Evolutionary conservation across 176 grass and related monocot species (phyloP), one percentile per base, ranked within the genome.

Genomic region (Musa schizocarpa): DNA sequence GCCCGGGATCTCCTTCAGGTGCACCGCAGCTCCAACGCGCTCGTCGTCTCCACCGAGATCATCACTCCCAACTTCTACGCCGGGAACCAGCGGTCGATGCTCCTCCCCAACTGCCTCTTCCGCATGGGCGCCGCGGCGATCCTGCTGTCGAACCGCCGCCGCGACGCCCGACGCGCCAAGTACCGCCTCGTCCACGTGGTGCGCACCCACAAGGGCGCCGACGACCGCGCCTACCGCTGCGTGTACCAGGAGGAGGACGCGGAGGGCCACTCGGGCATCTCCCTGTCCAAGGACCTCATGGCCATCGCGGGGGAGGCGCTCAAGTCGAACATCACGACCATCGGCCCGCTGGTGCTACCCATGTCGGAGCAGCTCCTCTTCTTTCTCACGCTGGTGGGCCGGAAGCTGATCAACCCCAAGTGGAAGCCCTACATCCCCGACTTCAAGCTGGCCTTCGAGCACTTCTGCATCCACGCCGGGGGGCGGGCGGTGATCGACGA

Each of bases 401-500:
- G 75, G 12, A 64, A 65, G 58, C 20, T 77, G 17, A 65, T 77
- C 61, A 65, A 77, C 48, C 49, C 48, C 57, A 65, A 65, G 21
- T 77, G 75, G 75, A 77, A 77, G 49, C 75, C 75, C 20, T 77
- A 77, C 61, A 77, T 77, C 61, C 75, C 75, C 0, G 75, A 77
- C 61, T 77, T 77, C 75, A 77, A 77, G 49, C 75, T 14, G 58
- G 94, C 94, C 50, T 98, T 98, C 82, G 94, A 98, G 71, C 94
- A 98, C 83, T 98, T 98, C 82, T 98, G 94, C 88, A 91, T 98
- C 73, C 94, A 98, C 78, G 94, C 94, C 0, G 94, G 94, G 0
- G 94, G 94, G 0, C 64, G 90, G 0, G 94, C 94, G 0, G 94
- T 99, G 2, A 99, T 99, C 76, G 95, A 99, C 83, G 93, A 97